Percentiles rank a stretch among this genome's conserved stretches.
These are phyloP conservation scores for Gentiana dahurica DNA, from an alignment of 257 asterid species.

Conservation along the genomic window DNA sequence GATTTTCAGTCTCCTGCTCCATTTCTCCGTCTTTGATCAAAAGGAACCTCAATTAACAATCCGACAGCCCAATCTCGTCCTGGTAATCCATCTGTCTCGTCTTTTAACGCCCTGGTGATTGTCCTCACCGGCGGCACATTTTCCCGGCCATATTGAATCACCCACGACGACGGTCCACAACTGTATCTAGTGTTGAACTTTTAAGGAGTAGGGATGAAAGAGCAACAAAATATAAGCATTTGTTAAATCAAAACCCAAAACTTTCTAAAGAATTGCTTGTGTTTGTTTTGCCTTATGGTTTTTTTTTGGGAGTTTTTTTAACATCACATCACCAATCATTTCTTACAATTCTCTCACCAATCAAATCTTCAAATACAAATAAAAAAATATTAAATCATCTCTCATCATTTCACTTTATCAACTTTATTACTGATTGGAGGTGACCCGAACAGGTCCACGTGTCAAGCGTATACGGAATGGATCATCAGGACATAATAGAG, in stretches of 20 bases:
- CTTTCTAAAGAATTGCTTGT: not conserved
- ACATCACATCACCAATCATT: too few relatives aligned
- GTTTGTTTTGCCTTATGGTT: too few relatives aligned
- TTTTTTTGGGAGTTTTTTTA: too few relatives aligned
- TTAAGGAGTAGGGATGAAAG: conserved; percentile 23
- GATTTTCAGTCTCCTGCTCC: conserved; percentile 36
- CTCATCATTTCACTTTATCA: too few relatives aligned
- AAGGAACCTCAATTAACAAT: conserved; percentile 73
- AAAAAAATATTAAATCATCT: too few relatives aligned
- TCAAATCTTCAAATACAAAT: too few relatives aligned
- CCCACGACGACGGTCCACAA: conserved; percentile 17
- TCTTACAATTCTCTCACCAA: too few relatives aligned
- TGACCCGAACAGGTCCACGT: too few relatives aligned
- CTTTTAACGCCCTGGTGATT: conserved; percentile 52
- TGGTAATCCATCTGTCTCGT: conserved; percentile 47
- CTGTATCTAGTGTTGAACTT: conserved; percentile 16
- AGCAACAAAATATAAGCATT: conserved; percentile 37
- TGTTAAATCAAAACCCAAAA: not conserved
- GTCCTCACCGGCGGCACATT: conserved; percentile 19
- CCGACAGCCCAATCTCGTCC: conserved; percentile 85
- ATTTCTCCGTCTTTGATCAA: conserved; percentile 51
- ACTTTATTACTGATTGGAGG: too few relatives aligned
- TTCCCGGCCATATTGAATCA: conserved; percentile 18
- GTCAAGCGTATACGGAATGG: too few relatives aligned
- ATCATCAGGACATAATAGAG: too few relatives aligned